Evolutionary conservation across 1,139 yeast genomes (phyloP), one percentile per base, ranked within the genome.

Genomic region (Pichia sp.): DNA sequence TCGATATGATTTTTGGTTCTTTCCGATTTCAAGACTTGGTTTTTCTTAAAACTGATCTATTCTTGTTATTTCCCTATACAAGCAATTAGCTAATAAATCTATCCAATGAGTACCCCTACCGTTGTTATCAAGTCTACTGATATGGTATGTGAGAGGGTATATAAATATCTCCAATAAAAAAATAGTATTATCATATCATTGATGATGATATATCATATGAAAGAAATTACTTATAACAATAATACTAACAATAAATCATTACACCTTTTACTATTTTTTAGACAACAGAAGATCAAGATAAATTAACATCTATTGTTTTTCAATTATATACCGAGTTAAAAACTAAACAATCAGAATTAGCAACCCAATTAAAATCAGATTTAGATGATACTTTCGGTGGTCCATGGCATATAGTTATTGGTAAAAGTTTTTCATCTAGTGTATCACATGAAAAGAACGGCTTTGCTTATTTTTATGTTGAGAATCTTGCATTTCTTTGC

Each of bases 321-420:
- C 79, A 77, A 56, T 81, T 87, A 4, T 66, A 76, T 38, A 77
- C 75, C 29, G 64, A 73, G 3, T 25, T 48, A 34, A 75, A 75
- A 63, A 68, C 72, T 49, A 67, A 80, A 42, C 86, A 83, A 56
- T 78, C 85, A 62, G 97, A 91, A 58, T 76, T 89, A 46, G 97
- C 99, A 18, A 83, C 89, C 0, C 73, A 57, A 73, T 91, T 58
- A 93, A 93, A 72, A 87, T 87, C 65, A 89, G 84, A 60, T 67
- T 83, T 60, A 39, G 91, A 85, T 65, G 70, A 73, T 44, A 67
- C 70, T 54, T 85, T 77, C 61, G 96, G 96, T 1, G 80, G 86
- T 45, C 83, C 96, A 28, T 93, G 99, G 99, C 98, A 93, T 67
- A 95, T 90, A 33, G 81, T 93, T 54, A 97, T 90, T 50, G 99